These are phyloP conservation scores for Blastocystis sp. DNA, from an alignment of 352 stramenopile genomes.

Conservation along the genomic window DNA sequence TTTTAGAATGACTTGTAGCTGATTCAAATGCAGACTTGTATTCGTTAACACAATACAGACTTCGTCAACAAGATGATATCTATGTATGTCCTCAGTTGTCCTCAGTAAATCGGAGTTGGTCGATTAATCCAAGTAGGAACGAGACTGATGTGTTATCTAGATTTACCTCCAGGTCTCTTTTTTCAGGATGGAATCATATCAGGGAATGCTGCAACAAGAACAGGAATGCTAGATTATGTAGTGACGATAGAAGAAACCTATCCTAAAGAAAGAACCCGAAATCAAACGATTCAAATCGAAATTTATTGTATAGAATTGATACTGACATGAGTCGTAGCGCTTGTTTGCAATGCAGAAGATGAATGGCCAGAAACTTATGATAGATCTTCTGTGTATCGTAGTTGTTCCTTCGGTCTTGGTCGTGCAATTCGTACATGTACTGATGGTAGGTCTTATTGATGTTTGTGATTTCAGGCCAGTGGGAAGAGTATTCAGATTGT, in stretches of 20 bases:
- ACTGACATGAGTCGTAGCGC: neutral
- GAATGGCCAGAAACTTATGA: slow-evolving; percentile 35
- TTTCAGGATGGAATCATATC: slow-evolving; percentile 24
- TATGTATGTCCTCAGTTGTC: neutral
- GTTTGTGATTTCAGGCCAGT: neutral
- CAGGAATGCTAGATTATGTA: neutral
- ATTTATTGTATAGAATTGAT: slow-evolving; percentile 11
- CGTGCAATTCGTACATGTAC: neutral
- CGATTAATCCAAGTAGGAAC: slow-evolving; percentile 28
- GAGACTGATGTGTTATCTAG: neutral
- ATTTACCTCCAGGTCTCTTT: slow-evolving; percentile 1
- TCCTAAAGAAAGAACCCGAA: neutral
- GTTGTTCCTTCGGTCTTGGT: slow-evolving; percentile 21
- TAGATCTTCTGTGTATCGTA: neutral
- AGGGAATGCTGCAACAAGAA: neutral
- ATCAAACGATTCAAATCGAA: neutral
- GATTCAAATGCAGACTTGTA: neutral
- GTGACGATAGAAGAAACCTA: neutral
- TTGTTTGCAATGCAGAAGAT: neutral
- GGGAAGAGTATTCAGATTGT: neutral
- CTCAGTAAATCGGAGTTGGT: slow-evolving; percentile 8
- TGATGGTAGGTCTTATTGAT: neutral
- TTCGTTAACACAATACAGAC: neutral
- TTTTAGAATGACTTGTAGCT: neutral
- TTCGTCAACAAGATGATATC: neutral